Evolutionary conservation across 2,329 filamentous ascomycete species (phyloP).

Genomic region (Diaporthe ilicicola): DNA sequence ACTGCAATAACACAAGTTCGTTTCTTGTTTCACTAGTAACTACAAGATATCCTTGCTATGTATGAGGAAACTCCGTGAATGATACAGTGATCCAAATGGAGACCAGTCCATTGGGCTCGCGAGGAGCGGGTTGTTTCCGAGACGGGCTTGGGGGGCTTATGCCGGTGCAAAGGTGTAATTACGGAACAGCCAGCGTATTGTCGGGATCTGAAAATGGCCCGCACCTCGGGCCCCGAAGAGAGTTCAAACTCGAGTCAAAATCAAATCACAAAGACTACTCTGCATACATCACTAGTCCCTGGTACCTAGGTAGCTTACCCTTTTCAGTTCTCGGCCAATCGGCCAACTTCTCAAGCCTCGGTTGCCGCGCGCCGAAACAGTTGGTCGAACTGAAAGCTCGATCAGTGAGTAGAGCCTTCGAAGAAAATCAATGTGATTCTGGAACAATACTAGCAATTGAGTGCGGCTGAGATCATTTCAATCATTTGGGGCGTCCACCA

Average conservation of each 20-base stretch:
- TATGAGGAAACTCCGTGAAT: neutral
- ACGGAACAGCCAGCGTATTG: neutral
- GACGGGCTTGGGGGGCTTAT: neutral
- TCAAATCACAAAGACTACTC: neutral
- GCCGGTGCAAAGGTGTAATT: neutral
- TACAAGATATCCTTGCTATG: neutral
- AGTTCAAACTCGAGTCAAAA: neutral
- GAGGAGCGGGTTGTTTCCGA: neutral
- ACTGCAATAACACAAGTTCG: neutral
- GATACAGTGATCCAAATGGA: neutral
- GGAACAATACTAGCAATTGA: no score
- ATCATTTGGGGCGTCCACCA: no score
- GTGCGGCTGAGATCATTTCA: no score
- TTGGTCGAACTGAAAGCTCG: neutral
- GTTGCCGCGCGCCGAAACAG: neutral
- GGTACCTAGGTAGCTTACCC: no score
- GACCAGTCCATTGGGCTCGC: neutral
- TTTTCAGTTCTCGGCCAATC: neutral
- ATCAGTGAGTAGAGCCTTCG: neutral
- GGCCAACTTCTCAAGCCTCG: neutral
- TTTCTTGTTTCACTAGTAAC: neutral
- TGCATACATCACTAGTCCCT: neutral
- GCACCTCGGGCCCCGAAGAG: conserved; percentile 10
- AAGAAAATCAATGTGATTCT: neutral
- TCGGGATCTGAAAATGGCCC: neutral